Evolutionary conservation across 1,284 basidiomycete genomes (phyloP), one percentile per base, ranked within the genome.

Genomic region (Lentinula novae-zelandiae): DNA sequence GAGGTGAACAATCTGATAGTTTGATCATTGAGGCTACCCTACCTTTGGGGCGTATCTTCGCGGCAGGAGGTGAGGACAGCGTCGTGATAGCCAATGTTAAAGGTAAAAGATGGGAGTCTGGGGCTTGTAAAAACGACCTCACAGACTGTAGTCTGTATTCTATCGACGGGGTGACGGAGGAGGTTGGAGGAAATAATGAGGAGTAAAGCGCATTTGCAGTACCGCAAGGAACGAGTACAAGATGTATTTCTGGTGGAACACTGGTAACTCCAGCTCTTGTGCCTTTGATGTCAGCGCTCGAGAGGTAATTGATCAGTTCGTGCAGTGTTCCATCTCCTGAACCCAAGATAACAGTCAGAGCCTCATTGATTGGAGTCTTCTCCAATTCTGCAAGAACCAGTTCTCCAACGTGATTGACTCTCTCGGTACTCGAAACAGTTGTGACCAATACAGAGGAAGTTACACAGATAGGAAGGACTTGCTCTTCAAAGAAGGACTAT

Each of bases 161-260:
- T 1, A 73, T 63, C 9, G 44, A 46, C n/a, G 44, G 20, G 17
- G 8, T 22, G 17, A 20, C 44, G 9, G 44, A 46, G 44, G 17
- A 70, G 69, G 38, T 49, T 5, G 78, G 78, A 2, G 78, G 81
- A 66, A 85, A 90, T 50, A 86, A 72, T 51, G 79, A 89, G 58
- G 82, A 81, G 71, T 90, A 95, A n/a, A 97, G 78, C 0, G 96
- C 96, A 70, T 98, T 98, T 17, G 94, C 95, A n/a, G 95, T 98
- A 9, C 96, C 96, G 48, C 85, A 85, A 2, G 95, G 95, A 13
- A 91, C 77, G 38, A 90, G 76, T 9, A 77, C 82, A 60, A 89
- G 73, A 36, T 71, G 68, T 51, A 84, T 63, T 46, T 66, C 49
- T 50, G 63, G 58, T 52, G 65, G 58, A 8, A 63, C 57, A 5